Base-by-base conservation (phyloP, 139 green algal genomes). In the Chlorella sp. region DNA sequence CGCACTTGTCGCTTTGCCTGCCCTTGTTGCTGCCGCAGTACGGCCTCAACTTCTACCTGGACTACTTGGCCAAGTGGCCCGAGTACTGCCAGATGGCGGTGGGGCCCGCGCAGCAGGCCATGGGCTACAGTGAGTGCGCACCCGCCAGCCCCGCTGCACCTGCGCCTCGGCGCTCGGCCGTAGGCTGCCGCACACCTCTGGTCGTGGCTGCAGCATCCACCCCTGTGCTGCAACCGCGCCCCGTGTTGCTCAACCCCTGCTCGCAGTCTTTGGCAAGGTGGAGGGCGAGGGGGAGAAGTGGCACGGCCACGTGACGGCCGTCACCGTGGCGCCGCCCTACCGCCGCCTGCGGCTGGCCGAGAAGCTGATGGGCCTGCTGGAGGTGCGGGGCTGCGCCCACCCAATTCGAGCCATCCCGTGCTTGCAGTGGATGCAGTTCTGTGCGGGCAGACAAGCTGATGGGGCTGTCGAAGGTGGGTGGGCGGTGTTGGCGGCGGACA, bases 231-330 rank as follows among this genome's bases (percentile, higher is more conserved):
- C 46, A 7, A 54, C 46, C 46, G 7, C 7, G 36, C 70, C 24
- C 7, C 24, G 9, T 24, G 46, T 16, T 46, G 32, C 4, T 34
- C 46, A 26, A 17, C 44, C 44, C 30, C 46, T n/a, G 16, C 73
- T 22, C 41, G 28, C 67, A 88, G 79, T 99, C 40, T 88, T 99
- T 48, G 97, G 97, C 44, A 99, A 99, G 86, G 95, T 92, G 16
- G 97, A 99, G 88, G 97, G 97, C 41, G 41, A 90, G 38, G 94
- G 92, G 1, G 87, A 94, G 51, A 75, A 92, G 56, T 99, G 96
- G 96, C 97, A 99, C 88, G 97, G 97, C 1, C 97, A 99, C 86
- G 97, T 99, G 17, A 99, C 97, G 17, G 97, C 97, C 3, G 94
- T 99, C 4, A 99, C 97, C 3, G 97, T 99, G 6, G 95, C 91